Percentiles rank a stretch among this genome's conserved stretches.
These are phyloP conservation scores for Eucalyptus polybractea DNA, from an alignment of 345 rosid genomes.

Conservation along the genomic window DNA sequence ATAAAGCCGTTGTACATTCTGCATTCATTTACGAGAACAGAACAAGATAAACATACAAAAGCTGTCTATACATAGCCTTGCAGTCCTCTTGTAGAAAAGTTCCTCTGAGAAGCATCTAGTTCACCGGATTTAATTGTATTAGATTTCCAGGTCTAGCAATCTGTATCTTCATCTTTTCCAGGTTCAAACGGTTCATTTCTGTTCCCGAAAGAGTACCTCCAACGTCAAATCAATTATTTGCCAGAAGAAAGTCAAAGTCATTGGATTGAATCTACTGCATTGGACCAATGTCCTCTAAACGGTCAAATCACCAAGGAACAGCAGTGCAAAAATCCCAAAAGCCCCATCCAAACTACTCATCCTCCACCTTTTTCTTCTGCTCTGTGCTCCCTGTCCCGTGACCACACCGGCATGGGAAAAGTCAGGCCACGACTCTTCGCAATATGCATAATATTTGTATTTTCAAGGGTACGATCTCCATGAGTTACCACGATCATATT, in stretches of 20 bases:
- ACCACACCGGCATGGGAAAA: not conserved
- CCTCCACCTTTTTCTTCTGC: not conserved
- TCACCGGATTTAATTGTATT: not conserved
- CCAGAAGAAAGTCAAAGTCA: not conserved
- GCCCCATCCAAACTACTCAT: not conserved
- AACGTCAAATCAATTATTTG: not conserved
- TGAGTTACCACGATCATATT: not conserved
- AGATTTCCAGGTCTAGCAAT: not conserved
- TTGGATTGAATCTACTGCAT: not conserved
- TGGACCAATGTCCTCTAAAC: not conserved
- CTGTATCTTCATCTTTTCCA: not conserved
- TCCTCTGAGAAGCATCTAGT: not conserved
- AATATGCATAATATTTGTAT: slow-evolving; percentile 1
- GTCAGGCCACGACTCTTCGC: slow-evolving; percentile 6
- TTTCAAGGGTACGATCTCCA: not conserved
- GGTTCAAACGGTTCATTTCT: not conserved
- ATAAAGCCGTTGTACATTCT: not conserved
- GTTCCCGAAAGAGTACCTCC: not conserved
- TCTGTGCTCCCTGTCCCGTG: not conserved
- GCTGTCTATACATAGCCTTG: not conserved
- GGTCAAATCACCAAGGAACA: not conserved
- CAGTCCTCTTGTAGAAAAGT: not conserved
- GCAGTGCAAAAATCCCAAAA: not conserved
- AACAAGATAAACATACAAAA: not conserved
- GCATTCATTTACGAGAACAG: not conserved